Base-by-base conservation (phyloP, 1,284 basidiomycete species). In the Ceratobasidium sp. region DNA sequence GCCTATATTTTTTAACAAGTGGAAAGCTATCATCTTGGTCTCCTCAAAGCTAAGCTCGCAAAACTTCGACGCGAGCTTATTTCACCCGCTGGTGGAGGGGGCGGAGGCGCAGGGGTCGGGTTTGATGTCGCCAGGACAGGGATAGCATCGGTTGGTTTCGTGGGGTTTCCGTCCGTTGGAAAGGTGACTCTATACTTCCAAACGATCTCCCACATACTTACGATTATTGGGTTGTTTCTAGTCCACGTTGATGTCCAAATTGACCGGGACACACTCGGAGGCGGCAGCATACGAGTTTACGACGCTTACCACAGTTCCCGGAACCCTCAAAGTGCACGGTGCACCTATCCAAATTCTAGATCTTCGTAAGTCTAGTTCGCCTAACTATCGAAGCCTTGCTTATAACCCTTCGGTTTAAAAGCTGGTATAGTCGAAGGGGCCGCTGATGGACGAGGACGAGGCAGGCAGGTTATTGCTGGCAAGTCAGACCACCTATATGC, bases 271-370 rank as follows among this genome's bases (percentile, higher is more conserved):
- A 25, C 92, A 96, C 77, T 98, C 96, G 48, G 95, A 98, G 81
- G 91, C 91, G n/a, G 98, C 97, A 7, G 96, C 92, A 75, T 99
- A 99, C 79, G 96, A 99, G 81, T 99, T 99, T 83, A 99, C 97
- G 1, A 94, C 91, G 14, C 86, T 93, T 36, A 93, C 92, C 1
- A 95, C 93, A 38, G 96, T 99, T 1, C 97, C 97, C 7, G 97
- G 97, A 58, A 98, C 96, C 1, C 81, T 99, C 75, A 94, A 93
- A 79, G 92, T 97, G 0, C 92, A 95, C 75, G 94, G 95, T n/a
- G 94, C 95, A 46, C 92, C 92, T 44, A 94, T 97, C 78, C 92
- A 94, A 76, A 92, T 93, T 75, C 83, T 93, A 6, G 91, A 93
- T 83, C 81, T 95, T 74, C 92, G 91, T 92, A 78, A 79, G 91